Percentiles rank a stretch among this genome's conserved stretches.
phyloP scores from a whole-genome alignment of 148 eudicot genomes.

The Limonium bicolor region DNA sequence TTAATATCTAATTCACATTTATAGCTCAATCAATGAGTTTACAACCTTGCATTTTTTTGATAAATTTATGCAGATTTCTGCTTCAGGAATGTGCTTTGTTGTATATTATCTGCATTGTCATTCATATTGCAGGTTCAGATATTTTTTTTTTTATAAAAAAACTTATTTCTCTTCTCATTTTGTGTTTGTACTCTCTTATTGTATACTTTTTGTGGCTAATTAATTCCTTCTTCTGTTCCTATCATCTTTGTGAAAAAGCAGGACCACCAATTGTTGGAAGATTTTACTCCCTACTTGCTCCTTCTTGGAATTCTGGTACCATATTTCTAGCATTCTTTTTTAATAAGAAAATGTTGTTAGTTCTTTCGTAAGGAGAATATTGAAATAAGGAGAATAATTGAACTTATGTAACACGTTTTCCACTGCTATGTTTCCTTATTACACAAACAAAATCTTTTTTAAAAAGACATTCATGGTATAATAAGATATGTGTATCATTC shows the following conservation, averaged over 20 bases:
- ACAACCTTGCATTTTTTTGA: background rate
- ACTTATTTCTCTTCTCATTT: background rate
- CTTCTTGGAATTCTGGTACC: too few relatives aligned
- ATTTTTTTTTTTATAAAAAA: background rate
- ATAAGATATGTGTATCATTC: too few relatives aligned
- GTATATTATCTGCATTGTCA: too few relatives aligned
- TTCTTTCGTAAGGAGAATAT: background rate
- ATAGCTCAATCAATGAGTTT: too few relatives aligned
- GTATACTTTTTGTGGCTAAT: too few relatives aligned
- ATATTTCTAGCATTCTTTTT: slow-evolving; percentile 11
- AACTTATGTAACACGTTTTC: too few relatives aligned
- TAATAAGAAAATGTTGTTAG: background rate
- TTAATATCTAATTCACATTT: background rate
- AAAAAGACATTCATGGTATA: too few relatives aligned
- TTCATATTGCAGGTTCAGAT: background rate
- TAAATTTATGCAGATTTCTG: slow-evolving; percentile 19
- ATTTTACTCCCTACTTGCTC: slow-evolving; percentile 18
- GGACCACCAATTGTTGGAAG: slow-evolving; percentile 16
- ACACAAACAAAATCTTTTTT: too few relatives aligned
- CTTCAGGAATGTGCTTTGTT: slow-evolving; percentile 12
- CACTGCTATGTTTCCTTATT: too few relatives aligned
- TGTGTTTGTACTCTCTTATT: too few relatives aligned
- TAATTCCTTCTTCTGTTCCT: too few relatives aligned
- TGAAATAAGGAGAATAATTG: too few relatives aligned
- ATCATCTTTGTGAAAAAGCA: slow-evolving; percentile 2